phyloP scores from a whole-genome alignment of 164 flowering plant genomes.

The Echeveria elegans region DNA sequence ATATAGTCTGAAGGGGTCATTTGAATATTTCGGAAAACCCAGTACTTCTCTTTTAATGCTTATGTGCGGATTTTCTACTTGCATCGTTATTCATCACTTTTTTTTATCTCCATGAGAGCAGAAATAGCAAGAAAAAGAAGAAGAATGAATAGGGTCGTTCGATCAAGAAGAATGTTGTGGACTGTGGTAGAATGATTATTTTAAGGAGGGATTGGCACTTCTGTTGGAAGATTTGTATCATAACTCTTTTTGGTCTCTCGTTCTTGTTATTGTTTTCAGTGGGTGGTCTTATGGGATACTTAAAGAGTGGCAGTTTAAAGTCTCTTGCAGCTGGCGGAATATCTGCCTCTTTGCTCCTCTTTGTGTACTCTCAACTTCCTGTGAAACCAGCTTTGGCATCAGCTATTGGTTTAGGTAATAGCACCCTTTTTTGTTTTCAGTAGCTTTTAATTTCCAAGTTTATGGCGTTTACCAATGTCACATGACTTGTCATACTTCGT shows the following conservation, averaged over 20 bases:
- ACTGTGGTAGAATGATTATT: neutral
- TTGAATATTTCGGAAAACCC: too few relatives aligned
- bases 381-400: conserved; percentile 65
- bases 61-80: too few relatives aligned
- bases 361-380: conserved; percentile 70
- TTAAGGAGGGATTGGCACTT: neutral
- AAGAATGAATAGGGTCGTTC: neutral
- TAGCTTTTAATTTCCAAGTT: neutral
- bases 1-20: too few relatives aligned
- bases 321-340: conserved; percentile 74
- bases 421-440: conserved; percentile 8
- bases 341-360: conserved; percentile 49
- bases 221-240: neutral
- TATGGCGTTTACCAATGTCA: neutral
- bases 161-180: neutral
- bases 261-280: conserved; percentile 18
- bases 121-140: neutral
- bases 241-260: neutral
- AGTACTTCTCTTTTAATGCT: too few relatives aligned
- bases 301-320: conserved; percentile 86
- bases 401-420: conserved; percentile 57
- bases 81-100: too few relatives aligned
- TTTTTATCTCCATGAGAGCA: too few relatives aligned
- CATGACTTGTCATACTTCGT: neutral
- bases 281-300: conserved; percentile 87